Evolutionary conservation across 2,329 filamentous ascomycete genomes (phyloP).

Genomic region (Alternaria sp.): DNA sequence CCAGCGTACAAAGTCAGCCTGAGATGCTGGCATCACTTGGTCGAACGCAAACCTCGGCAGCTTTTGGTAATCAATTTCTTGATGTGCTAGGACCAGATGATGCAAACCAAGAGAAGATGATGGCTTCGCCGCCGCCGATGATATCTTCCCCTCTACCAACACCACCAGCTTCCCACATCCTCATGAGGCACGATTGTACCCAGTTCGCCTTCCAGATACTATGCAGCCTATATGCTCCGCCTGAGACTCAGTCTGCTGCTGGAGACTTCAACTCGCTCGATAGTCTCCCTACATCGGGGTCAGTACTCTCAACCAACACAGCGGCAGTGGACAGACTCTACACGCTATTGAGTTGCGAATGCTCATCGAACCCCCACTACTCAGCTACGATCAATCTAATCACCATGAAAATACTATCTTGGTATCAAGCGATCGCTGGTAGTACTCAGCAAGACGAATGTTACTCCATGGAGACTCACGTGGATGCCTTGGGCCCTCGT

Average conservation of each 20-base stretch:
- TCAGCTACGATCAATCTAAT: constrained; percentile 48
- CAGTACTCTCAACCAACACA: constrained; percentile 46
- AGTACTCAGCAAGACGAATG: constrained; percentile 28
- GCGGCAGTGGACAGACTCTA: constrained; percentile 46
- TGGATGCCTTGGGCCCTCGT: constrained; percentile 41
- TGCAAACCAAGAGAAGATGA: constrained; percentile 32
- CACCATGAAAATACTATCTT: constrained; percentile 48
- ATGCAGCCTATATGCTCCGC: constrained; percentile 46
- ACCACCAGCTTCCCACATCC: constrained; percentile 33
- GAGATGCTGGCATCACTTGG: constrained; percentile 43
- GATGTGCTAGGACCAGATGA: constrained; percentile 36
- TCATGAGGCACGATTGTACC: constrained; percentile 46
- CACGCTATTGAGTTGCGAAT: constrained; percentile 44
- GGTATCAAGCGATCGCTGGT: constrained; percentile 48
- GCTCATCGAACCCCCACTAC: constrained; percentile 49
- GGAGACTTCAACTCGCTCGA: constrained; percentile 36
- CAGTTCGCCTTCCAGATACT: constrained; percentile 48
- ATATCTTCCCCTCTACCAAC: constrained; percentile 41
- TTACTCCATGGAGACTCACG: constrained; percentile 33
- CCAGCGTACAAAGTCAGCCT: constrained; percentile 45
- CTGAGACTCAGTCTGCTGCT: constrained; percentile 33
- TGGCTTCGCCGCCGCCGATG: constrained; percentile 37
- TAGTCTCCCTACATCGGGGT: constrained; percentile 42
- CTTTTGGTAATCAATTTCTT: constrained; percentile 37
- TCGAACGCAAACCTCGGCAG: constrained; percentile 33